A percentile compares a stretch with the other conserved stretches of the same genome.
Conservation (phyloP, 2,329 filamentous ascomycete species). For the Erysiphe pulchra region DNA sequence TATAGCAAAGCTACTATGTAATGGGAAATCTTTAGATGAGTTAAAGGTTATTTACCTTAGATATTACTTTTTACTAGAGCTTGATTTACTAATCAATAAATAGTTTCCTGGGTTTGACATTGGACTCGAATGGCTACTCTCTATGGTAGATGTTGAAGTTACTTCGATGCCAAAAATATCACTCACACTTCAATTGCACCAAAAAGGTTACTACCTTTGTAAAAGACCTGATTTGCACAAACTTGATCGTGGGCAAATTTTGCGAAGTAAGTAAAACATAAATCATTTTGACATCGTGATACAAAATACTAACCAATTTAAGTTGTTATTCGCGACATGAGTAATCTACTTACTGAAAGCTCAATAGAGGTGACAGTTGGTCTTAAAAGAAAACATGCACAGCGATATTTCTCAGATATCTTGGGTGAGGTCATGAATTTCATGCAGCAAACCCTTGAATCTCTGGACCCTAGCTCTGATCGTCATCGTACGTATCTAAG, state of each 20-base stretch:
- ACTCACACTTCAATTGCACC: conserved; percentile 3
- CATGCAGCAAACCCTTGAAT: conserved; percentile 8
- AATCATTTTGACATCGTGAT: not conserved
- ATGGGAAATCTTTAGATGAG: conserved; percentile 17
- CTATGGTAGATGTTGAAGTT: conserved; percentile 21
- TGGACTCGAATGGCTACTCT: conserved; percentile 26
- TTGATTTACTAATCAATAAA: conserved; percentile 6
- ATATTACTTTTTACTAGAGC: no score
- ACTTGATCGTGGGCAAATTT: conserved; percentile 1
- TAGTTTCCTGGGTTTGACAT: conserved; percentile 15
- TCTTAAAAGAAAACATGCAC: conserved; percentile 3
- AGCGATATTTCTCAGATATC: conserved; percentile 5
- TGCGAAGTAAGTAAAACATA: conserved; percentile 1
- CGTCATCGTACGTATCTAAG: conserved; percentile 7
- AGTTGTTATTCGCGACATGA: conserved; percentile 5
- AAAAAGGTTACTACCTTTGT: conserved; percentile 3
- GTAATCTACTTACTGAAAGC: conserved; percentile 2
- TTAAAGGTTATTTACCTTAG: conserved; percentile 7
- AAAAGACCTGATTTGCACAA: not conserved
- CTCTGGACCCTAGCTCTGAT: conserved; percentile 3
- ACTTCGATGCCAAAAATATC: not conserved
- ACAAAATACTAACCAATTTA: not conserved
- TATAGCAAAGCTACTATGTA: conserved; percentile 22
- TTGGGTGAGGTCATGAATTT: conserved; percentile 8
- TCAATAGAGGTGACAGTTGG: conserved; percentile 1